phyloP scores from a whole-genome alignment of 305 asterid species.

The Petunia hybrid region DNA sequence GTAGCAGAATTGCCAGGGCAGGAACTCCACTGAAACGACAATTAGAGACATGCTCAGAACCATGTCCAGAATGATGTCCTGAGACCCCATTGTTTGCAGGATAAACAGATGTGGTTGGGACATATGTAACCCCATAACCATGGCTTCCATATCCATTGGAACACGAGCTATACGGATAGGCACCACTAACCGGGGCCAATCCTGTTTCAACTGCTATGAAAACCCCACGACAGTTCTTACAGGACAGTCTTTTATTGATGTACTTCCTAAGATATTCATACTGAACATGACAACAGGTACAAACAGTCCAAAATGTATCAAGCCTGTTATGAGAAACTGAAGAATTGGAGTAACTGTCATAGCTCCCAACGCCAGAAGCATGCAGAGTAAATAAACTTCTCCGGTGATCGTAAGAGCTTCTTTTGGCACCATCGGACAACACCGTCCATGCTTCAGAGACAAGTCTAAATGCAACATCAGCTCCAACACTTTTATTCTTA shows the following conservation, averaged over 20 bases:
- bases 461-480: slow-evolving; percentile 89
- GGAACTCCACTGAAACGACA: slow-evolving; percentile 73
- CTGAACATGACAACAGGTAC: slow-evolving; percentile 90
- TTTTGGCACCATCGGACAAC: slow-evolving; percentile 69
- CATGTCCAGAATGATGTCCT: slow-evolving; percentile 65
- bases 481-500: slow-evolving; percentile 88
- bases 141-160: slow-evolving; percentile 72
- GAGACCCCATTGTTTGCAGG: slow-evolving; percentile 66
- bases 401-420: slow-evolving; percentile 80
- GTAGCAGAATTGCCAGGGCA: slow-evolving; percentile 62
- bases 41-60: slow-evolving; percentile 67
- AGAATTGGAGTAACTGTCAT: slow-evolving; percentile 55
- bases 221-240: slow-evolving; percentile 92
- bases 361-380: slow-evolving; percentile 52
- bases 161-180: slow-evolving; percentile 69
- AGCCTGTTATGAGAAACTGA: slow-evolving; percentile 62
- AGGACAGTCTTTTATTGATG: slow-evolving; percentile 80
- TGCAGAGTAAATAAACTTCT: slow-evolving; percentile 60
- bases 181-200: slow-evolving; percentile 69
- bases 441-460: slow-evolving; percentile 89
- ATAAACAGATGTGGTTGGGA: slow-evolving; percentile 64
- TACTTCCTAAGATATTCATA: slow-evolving; percentile 88
- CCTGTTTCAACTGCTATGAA: slow-evolving; percentile 92
- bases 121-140: slow-evolving; percentile 63
- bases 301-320: slow-evolving; percentile 93